Evolutionary conservation across 2,329 filamentous ascomycete genomes (phyloP).

Genomic region (Fusarium fujikuroi): DNA sequence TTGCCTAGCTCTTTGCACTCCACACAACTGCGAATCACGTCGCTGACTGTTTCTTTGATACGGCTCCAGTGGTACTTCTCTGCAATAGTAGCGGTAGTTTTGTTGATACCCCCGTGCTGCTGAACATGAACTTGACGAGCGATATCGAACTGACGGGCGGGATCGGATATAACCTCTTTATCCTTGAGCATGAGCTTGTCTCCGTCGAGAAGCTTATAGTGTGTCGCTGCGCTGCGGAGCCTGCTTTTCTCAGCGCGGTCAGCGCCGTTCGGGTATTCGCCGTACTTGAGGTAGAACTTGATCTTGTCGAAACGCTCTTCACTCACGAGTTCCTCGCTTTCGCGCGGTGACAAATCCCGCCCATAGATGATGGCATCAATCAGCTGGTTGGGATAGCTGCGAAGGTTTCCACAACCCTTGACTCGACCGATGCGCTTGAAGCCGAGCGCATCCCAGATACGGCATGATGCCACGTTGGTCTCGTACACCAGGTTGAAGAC

Average conservation of each 20-base stretch:
- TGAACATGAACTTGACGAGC: constrained; percentile 78
- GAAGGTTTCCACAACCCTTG: constrained; percentile 75
- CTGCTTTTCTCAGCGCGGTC: constrained; percentile 96
- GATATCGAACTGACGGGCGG: constrained; percentile 89
- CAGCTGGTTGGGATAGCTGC: constrained; percentile 73
- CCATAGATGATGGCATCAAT: constrained; percentile 85
- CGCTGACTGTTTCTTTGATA: constrained; percentile 96
- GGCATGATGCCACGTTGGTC: constrained; percentile 89
- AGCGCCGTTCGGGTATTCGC: constrained; percentile 91
- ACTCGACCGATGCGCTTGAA: constrained; percentile 93
- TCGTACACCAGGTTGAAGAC: constrained; percentile 97
- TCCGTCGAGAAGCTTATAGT: constrained; percentile 84
- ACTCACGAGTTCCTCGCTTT: constrained; percentile 84
- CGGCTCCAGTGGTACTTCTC: constrained; percentile 97
- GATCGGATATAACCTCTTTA: constrained; percentile 95
- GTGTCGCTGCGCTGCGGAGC: constrained; percentile 90
- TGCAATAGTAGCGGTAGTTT: constrained; percentile 93
- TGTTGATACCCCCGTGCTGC: constrained; percentile 94
- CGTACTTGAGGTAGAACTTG: constrained; percentile 94
- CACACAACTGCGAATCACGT: constrained; percentile 90
- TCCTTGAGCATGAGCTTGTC: constrained; percentile 96
- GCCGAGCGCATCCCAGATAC: constrained; percentile 90
- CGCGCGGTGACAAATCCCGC: constrained; percentile 65
- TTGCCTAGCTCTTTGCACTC: constrained; percentile 87
- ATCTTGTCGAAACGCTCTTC: constrained; percentile 99